Evolutionary conservation across 1,284 basidiomycete genomes (phyloP), one percentile per base, ranked within the genome.

Genomic region (Cutaneotrichosporon dermatis): DNA sequence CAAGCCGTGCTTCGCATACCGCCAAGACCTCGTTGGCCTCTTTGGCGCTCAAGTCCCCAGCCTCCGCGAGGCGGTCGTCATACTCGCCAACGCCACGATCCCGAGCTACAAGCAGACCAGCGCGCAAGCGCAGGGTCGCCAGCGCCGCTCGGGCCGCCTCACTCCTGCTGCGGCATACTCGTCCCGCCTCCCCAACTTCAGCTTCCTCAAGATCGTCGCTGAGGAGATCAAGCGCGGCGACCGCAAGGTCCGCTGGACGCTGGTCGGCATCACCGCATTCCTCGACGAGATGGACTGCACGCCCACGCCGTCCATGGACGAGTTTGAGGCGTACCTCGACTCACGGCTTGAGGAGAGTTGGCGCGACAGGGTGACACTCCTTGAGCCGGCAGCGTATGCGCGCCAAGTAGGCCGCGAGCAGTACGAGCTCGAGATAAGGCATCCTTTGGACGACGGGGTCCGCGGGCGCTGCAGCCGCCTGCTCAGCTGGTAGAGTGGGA

Each of bases 221-320:
- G 9, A 51, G 11, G 50, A 33, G 16, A 15, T 51, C 15, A n/a
- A 39, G 6, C 50, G 50, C 39, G 39, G 35, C 6, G 50, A 40
- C 6, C 50, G 37, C 39, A 39, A 25, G 5, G 39, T 51, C 13
- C 50, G 13, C n/a, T 51, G 50, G 50, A 51, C 50, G 39, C 50
- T 51, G 7, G 50, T 51, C 16, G 50, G 50, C 37, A 39, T 33
- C 16, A 10, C 11, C 1, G 50, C 50, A 3, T 51, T 51, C 39
- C 50, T 51, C 39, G 50, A 51, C 11, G 50, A 51, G 50, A 51
- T 51, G 50, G 50, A 39, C 16, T 41, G 39, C 50, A 25, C 50
- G 2, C 50, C 50, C 15, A 39, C 50, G 50, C 50, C 50, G n/a
- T 39, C 37, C 4, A 3, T 51, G 35, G 50, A 42, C 50, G 50